phyloP scores from a whole-genome alignment of 305 asterid genomes.

The Solanum chacoense region DNA sequence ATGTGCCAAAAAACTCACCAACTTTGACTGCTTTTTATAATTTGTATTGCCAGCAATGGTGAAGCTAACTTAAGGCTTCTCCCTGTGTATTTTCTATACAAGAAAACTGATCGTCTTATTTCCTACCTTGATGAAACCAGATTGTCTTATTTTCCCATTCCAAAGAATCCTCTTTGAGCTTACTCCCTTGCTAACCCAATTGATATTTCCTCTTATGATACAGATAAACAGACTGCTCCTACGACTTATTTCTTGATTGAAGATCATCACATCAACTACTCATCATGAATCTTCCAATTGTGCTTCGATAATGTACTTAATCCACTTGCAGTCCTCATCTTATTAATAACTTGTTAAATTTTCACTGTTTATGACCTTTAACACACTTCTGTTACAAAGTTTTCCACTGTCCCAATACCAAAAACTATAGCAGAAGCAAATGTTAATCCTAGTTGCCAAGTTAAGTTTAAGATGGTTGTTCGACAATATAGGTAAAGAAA shows the following conservation, averaged over 20 bases:
- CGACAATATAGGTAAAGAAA: not conserved
- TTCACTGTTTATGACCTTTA: not conserved
- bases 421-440: not conserved
- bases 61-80: not conserved
- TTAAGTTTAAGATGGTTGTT: not conserved
- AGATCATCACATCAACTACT: not conserved
- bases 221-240: not conserved
- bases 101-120: not conserved
- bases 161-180: not conserved
- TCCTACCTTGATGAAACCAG: too few relatives aligned
- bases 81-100: not conserved
- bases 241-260: not conserved
- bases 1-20: not conserved
- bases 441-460: not conserved
- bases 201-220: not conserved
- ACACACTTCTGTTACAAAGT: not conserved
- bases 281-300: not conserved
- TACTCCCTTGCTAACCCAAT: not conserved
- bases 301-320: not conserved
- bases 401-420: not conserved
- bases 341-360: not conserved
- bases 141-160: not conserved
- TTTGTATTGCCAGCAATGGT: not conserved
- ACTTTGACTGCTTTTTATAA: not conserved
- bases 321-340: not conserved